Evolutionary conservation across 768 basidiomycete genomes (phyloP), one percentile per base, ranked within the genome.

Genomic region (Pleurotus cornucopiae): DNA sequence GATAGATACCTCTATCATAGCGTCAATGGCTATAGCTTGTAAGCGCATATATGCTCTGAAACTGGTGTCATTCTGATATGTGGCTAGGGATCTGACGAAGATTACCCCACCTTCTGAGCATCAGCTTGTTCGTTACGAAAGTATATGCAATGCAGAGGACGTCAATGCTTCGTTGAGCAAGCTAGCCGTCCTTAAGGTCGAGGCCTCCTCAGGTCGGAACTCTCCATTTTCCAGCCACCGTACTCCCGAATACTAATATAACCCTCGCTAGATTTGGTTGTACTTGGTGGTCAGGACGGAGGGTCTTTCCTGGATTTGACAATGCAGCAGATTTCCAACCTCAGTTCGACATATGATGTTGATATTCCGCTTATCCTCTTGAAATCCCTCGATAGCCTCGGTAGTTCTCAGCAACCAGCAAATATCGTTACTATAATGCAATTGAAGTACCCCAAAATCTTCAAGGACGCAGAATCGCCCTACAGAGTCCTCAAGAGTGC

Each of bases 301-400:
- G 94, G 95, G 94, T 95, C 89, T 51, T 97, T 97, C 84, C 84
- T 98, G 58, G 95, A 98, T 71, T 82, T 98, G 60, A 89, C 85
- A 55, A 91, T 98, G 44, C 83, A 91, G 62, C 94, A 96, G 74
- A 94, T 98, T 65, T 93, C 97, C 79, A 91, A 96, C 70, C 85
- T 96, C 67, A 94, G 94, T 80, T 88, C 86, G 52, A 81, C 83
- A 47, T 77, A 82, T 67, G 83, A 82, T 60, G 88, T 91, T 72
- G 89, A 96, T 73, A 91, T 96, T 44, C 94, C 93, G 14, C 88
- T 97, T 71, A 89, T 97, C 75, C 84, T 98, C 67, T 95, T 97
- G 96, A 97, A 94, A 67, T 96, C 93, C 55, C 97, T 98, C 82
- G 96, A 96, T 79, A 98, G 94, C 13, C 91, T 94, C 69, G 92